Evolutionary conservation across 306 rosid genomes (phyloP).

Genomic region (Sicyos baderoa): DNA sequence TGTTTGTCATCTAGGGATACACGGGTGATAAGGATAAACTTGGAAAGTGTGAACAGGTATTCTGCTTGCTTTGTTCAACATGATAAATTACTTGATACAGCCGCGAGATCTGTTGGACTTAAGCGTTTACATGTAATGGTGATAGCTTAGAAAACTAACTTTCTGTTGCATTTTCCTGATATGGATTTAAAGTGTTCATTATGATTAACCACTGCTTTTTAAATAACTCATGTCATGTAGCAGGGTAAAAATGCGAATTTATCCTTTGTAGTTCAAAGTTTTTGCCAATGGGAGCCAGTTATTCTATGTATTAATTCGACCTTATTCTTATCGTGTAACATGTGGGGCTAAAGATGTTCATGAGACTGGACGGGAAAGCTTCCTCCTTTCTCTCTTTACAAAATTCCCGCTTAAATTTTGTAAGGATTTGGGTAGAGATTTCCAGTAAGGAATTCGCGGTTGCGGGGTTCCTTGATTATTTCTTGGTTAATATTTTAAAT

Average conservation of each 20-base stretch:
- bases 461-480: background rate
- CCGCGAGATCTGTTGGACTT: background rate
- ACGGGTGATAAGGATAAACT: constrained; percentile 73
- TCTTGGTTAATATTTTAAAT: background rate
- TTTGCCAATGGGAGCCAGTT: background rate
- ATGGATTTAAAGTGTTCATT: background rate
- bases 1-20: constrained; percentile 51
- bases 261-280: background rate
- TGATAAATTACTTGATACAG: background rate
- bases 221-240: background rate
- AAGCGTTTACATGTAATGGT: background rate
- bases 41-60: constrained; percentile 97
- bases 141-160: background rate
- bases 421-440: background rate
- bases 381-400: background rate
- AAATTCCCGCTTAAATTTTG: background rate
- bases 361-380: background rate
- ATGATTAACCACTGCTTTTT: background rate
- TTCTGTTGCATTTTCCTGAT: constrained; percentile 6
- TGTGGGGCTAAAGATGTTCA: background rate
- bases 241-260: background rate
- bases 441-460: background rate
- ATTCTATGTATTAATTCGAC: background rate
- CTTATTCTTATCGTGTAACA: background rate
- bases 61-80: constrained; percentile 10